Evolutionary conservation across 768 basidiomycete genomes (phyloP).

Genomic region (Collybia sp.): DNA sequence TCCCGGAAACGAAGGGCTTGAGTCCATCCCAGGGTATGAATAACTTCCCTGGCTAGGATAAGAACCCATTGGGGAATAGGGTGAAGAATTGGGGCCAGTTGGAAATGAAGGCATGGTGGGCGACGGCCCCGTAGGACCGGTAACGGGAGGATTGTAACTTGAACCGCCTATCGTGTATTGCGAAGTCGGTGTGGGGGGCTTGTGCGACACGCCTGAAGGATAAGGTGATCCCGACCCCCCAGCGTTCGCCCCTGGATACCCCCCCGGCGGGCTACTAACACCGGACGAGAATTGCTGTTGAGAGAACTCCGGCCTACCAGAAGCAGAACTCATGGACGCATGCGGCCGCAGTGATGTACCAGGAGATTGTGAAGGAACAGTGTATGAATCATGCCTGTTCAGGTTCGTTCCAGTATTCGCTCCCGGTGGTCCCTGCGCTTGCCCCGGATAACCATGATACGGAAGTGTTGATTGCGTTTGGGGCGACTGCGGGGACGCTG

Average conservation of each 20-base stretch:
- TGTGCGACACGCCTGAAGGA: background rate
- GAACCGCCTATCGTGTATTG: background rate
- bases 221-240: background rate
- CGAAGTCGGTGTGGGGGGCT: background rate
- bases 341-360: conserved; percentile 19
- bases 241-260: background rate
- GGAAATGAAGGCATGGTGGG: conserved; percentile 11
- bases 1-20: background rate
- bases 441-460: conserved; percentile 9
- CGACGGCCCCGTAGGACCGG: background rate
- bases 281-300: background rate
- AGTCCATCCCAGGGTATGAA: background rate
- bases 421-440: background rate
- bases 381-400: conserved; percentile 25
- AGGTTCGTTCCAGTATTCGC: conserved; percentile 25
- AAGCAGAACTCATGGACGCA: conserved; percentile 10
- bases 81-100: conserved; percentile 1
- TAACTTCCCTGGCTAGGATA: conserved; percentile 3
- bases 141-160: background rate
- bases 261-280: background rate
- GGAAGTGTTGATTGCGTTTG: conserved; percentile 8
- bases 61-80: conserved; percentile 2
- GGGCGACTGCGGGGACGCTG: conserved; percentile 10
- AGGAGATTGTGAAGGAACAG: conserved; percentile 12
- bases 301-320: conserved; percentile 1